Evolutionary conservation across 169 alveolate genomes (phyloP), one percentile per base, ranked within the genome.

Genomic region (Perkinsus marinus): DNA sequence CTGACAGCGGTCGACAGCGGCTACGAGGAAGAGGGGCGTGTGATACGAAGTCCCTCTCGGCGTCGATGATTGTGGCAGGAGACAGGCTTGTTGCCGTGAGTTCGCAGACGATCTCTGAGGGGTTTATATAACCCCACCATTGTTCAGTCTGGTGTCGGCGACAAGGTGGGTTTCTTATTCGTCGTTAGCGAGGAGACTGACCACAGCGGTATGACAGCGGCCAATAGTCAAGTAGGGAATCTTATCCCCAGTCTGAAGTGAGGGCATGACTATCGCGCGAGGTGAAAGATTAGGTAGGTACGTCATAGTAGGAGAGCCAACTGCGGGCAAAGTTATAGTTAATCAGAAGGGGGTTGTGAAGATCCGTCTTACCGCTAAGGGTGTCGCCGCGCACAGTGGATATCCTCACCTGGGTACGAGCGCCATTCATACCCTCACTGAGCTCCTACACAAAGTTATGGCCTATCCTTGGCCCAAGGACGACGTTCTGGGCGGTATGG

Each of bases 161-260:
- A 9, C 39, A 89, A 89, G 17, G 46, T 89, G 39, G 91, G 91
- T 13, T 89, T 89, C 43, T 30, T 89, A 17, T 89, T 89, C 68
- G 91, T 89, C 38, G 91, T 89, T 3, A 39, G 68, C 6, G 91
- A 89, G 68, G 91, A 89, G 91, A 89, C 91, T 34, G 46, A 39
- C 39, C 91, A 89, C 34, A 39, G 46, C 36, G 91, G 91, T 2
- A 89, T 89, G 91, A 89, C 39, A 17, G 38, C 2, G 68, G 91
- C 91, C 30, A 89, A 89, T 22, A 68, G 34, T 19, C 79, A 57
- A 26, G 79, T 57, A 7, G 79, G 79, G 22, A 2, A 26, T 13
- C 79, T 57, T 2, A 0, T 57, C 5, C 79, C 79, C 3, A 57
- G 34, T 16, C 22, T 57, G 79, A 57, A 26, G 79, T 57, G 5